phyloP scores from a whole-genome alignment of 2,329 filamentous ascomycete genomes.

The Fusarium devonianum region DNA sequence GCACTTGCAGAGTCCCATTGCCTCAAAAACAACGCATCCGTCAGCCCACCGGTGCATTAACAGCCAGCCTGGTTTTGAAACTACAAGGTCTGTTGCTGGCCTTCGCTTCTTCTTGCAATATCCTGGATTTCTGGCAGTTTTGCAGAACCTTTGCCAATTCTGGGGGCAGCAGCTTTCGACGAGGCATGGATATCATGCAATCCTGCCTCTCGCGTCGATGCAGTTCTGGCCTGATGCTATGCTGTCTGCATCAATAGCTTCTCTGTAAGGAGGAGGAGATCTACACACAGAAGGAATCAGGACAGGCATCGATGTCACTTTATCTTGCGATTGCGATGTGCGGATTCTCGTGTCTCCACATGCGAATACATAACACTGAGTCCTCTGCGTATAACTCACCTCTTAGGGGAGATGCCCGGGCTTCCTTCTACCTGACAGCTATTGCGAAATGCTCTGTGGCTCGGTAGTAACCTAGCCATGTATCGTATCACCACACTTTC shows the following conservation, averaged over 20 bases:
- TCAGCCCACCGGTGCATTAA: slow-evolving; percentile 27
- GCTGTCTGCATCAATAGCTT: slow-evolving; percentile 9
- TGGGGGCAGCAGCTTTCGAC: slow-evolving; percentile 1
- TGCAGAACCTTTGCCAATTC: slow-evolving; percentile 6
- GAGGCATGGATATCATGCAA: slow-evolving; percentile 21
- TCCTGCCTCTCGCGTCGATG: slow-evolving; percentile 21
- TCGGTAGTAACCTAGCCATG: too few relatives aligned
- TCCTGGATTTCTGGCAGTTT: background rate
- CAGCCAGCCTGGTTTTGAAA: slow-evolving; percentile 30
- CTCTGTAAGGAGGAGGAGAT: slow-evolving; percentile 28
- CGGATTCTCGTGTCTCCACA: slow-evolving; percentile 5
- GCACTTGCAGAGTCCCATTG: slow-evolving; percentile 17
- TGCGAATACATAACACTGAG: too few relatives aligned
- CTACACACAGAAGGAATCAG: too few relatives aligned
- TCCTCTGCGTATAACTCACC: too few relatives aligned
- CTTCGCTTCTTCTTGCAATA: too few relatives aligned
- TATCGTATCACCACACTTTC: too few relatives aligned
- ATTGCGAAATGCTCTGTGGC: too few relatives aligned
- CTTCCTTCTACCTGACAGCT: too few relatives aligned
- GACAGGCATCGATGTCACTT: too few relatives aligned
- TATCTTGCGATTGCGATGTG: too few relatives aligned
- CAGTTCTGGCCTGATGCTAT: slow-evolving; percentile 30
- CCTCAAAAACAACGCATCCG: slow-evolving; percentile 16
- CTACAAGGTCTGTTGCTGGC: too few relatives aligned
- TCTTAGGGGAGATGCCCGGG: too few relatives aligned